These are phyloP conservation scores for Fragaria iinumae DNA, from an alignment of 306 rosid genomes.

Conservation along the genomic window DNA sequence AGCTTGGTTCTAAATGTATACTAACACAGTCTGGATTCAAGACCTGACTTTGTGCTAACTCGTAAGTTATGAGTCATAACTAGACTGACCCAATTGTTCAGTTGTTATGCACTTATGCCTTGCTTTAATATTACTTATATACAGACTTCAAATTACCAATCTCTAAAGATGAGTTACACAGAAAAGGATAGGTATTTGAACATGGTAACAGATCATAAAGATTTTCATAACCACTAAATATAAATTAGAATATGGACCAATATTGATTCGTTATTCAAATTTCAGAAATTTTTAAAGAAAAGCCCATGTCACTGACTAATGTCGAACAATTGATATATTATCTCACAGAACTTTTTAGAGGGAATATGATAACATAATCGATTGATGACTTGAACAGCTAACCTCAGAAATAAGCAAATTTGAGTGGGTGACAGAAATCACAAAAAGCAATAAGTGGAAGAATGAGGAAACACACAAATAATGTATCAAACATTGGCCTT, in stretches of 20 bases:
- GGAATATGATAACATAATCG: neutral
- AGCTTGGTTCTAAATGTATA: neutral
- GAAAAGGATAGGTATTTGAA: neutral
- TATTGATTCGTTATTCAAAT: neutral
- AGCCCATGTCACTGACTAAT: neutral
- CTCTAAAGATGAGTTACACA: neutral
- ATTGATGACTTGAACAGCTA: neutral
- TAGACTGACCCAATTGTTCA: neutral
- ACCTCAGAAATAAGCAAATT: neutral
- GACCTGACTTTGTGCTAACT: neutral
- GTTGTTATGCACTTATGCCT: neutral
- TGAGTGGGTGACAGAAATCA: neutral
- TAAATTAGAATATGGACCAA: too few relatives aligned
- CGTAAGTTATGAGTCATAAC: neutral
- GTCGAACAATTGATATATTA: neutral
- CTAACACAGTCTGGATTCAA: neutral
- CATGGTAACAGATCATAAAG: neutral
- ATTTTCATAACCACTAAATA: neutral
- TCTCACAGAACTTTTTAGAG: neutral
- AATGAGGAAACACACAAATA: neutral
- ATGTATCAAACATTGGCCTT: neutral
- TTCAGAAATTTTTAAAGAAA: neutral
- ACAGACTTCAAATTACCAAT: neutral
- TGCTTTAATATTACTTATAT: neutral
- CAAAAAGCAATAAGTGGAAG: neutral